Percentiles rank a stretch among this genome's conserved stretches.
Conservation (phyloP, 2,329 filamentous ascomycete species). For the Teratosphaeria destructans region DNA sequence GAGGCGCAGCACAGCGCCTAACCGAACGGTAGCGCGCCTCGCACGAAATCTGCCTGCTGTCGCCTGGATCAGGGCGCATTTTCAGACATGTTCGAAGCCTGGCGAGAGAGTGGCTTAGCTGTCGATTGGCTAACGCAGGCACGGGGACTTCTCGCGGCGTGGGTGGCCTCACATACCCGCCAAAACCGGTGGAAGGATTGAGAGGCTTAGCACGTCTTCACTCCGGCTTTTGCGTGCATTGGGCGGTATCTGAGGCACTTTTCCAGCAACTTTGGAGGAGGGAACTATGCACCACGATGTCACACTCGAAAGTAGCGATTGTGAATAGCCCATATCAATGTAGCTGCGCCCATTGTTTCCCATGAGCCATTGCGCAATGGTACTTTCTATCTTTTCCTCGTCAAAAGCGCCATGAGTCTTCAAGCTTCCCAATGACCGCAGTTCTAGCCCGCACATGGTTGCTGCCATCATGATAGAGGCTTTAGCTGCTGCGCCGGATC, state of each 20-base stretch:
- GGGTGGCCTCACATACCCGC: background rate
- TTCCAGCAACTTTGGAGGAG: background rate
- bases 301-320: background rate
- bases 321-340: background rate
- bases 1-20: background rate
- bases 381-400: background rate
- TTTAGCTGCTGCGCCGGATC: background rate
- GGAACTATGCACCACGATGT: background rate
- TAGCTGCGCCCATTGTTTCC: background rate
- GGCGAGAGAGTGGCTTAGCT: background rate
- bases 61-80: background rate
- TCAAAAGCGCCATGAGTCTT: background rate
- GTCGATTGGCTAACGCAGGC: background rate
- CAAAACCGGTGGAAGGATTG: background rate
- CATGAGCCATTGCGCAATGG: background rate
- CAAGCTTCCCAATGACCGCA: background rate
- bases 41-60: background rate
- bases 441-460: background rate
- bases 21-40: background rate
- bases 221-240: background rate
- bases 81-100: background rate
- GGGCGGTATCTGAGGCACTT: background rate
- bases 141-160: background rate
- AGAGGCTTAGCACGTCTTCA: background rate
- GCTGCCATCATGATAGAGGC: background rate